Conservation (phyloP, 805 yeast genomes). For the Schwanniomyces pseudopolymorphus region DNA sequence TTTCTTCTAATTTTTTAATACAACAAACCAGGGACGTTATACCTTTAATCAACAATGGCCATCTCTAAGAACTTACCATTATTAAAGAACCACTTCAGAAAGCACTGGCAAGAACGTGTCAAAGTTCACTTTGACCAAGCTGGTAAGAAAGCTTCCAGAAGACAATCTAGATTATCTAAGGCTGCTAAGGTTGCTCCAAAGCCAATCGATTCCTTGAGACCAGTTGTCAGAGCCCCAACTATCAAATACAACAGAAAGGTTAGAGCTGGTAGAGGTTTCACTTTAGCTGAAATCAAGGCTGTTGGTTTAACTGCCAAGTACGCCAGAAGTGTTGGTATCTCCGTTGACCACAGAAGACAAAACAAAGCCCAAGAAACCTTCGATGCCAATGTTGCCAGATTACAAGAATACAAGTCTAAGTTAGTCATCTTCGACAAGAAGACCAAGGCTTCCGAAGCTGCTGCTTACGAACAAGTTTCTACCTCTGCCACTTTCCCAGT, state of each 20-base stretch:
- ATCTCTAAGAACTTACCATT: conserved; percentile 98
- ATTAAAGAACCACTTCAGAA: conserved; percentile 99
- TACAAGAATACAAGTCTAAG: conserved; percentile 93
- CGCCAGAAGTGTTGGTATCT: conserved; percentile 98
- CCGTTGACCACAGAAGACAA: conserved; percentile 99
- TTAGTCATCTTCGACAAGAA: conserved; percentile 94
- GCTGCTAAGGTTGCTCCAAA: conserved; percentile 97
- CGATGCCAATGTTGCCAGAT: conserved; percentile 92
- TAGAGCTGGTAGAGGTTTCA: conserved; percentile 99
- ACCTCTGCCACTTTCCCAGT: conserved; percentile 88
- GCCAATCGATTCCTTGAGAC: conserved; percentile 95
- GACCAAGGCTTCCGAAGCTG: conserved; percentile 66
- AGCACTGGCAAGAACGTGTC: conserved; percentile 99
- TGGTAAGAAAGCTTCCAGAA: conserved; percentile 97
- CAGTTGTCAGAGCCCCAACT: conserved; percentile 98
- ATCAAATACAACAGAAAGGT: conserved; percentile 98
- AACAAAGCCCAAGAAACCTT: conserved; percentile 96
- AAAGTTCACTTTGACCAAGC: conserved; percentile 99
- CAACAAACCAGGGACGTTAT: not conserved
- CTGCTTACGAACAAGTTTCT: conserved; percentile 69
- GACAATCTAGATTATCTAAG: conserved; percentile 89
- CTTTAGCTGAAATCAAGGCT: conserved; percentile 97
- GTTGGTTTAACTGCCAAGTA: conserved; percentile 87
- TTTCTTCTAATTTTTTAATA: not conserved
- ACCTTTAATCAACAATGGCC: conserved; percentile 54